Percentiles rank a stretch among this genome's conserved stretches.
These are phyloP conservation scores for Chaetothyriales sp. DNA, from an alignment of 2,329 filamentous ascomycete genomes.

Conservation along the genomic window DNA sequence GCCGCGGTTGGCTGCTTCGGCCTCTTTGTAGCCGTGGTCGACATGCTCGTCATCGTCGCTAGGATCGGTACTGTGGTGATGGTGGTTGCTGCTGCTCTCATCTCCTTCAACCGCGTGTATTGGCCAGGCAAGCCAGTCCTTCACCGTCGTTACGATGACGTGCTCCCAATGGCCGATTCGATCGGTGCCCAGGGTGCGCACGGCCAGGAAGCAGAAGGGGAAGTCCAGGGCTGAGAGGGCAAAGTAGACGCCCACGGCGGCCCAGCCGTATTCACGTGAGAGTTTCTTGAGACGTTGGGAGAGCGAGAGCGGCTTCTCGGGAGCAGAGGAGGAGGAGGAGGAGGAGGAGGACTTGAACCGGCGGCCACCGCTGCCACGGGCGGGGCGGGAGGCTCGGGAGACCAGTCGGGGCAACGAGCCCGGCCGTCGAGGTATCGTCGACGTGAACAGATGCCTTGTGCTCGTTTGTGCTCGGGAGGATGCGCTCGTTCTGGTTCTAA, in stretches of 20 bases:
- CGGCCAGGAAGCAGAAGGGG: conserved; percentile 84
- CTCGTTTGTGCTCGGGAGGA: background rate
- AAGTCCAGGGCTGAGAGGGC: conserved; percentile 74
- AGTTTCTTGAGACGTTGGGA: conserved; percentile 65
- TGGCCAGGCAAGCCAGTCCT: conserved; percentile 19
- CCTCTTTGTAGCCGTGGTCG: conserved; percentile 43
- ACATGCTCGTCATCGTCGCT: conserved; percentile 19
- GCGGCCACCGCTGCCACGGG: conserved; percentile 7
- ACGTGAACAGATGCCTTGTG: conserved; percentile 3
- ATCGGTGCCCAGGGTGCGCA: conserved; percentile 69
- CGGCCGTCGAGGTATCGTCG: conserved; percentile 1
- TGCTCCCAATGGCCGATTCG: conserved; percentile 51
- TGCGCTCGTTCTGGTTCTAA: conserved; percentile 10
- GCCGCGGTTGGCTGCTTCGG: conserved; percentile 43
- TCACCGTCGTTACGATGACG: conserved; percentile 26
- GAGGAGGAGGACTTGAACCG: conserved; percentile 10
- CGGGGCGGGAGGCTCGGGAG: conserved; percentile 9
- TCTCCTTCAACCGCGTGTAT: conserved; percentile 7
- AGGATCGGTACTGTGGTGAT: conserved; percentile 2
- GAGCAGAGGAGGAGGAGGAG: conserved; percentile 12
- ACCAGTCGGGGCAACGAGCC: conserved; percentile 3
- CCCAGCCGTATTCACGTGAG: conserved; percentile 86
- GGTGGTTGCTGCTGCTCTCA: conserved; percentile 2
- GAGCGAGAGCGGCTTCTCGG: conserved; percentile 35
- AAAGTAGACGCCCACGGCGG: conserved; percentile 81